A percentile compares a stretch with the other conserved stretches of the same genome.
phyloP scores from a whole-genome alignment of 106 monocot species.

The Platanthera guangdongensis region DNA sequence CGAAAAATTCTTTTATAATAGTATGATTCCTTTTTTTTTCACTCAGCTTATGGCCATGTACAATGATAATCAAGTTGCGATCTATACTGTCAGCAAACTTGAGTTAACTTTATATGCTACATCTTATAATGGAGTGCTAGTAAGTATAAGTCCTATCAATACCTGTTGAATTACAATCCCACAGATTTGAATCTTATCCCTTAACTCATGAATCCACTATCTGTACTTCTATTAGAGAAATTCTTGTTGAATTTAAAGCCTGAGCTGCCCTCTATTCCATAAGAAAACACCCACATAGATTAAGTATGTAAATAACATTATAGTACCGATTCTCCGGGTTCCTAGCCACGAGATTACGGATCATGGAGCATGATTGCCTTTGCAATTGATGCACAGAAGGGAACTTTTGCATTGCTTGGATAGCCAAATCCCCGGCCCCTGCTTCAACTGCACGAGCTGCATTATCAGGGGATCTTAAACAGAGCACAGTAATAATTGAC shows the following conservation, averaged over 20 bases:
- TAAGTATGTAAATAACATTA: neutral
- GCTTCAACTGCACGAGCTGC: constrained; percentile 82
- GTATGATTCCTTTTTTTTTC: too few relatives aligned
- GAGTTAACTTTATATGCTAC: too few relatives aligned
- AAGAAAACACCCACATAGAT: neutral
- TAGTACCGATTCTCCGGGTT: constrained; percentile 75
- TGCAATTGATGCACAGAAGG: constrained; percentile 83
- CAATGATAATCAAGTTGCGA: too few relatives aligned
- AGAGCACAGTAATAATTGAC: constrained; percentile 57
- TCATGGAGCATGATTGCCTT: constrained; percentile 85
- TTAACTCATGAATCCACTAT: too few relatives aligned
- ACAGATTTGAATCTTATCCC: too few relatives aligned
- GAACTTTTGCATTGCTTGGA: constrained; percentile 81
- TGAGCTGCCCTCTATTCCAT: neutral
- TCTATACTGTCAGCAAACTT: too few relatives aligned
- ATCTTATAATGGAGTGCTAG: too few relatives aligned
- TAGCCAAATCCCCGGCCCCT: constrained; percentile 68
- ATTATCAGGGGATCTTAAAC: constrained; percentile 83
- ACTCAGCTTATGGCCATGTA: too few relatives aligned
- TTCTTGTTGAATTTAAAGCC: neutral
- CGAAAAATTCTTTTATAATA: too few relatives aligned
- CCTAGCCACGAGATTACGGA: constrained; percentile 85
- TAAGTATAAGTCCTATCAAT: too few relatives aligned
- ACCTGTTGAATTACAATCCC: too few relatives aligned
- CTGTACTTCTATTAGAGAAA: too few relatives aligned